Conservation (phyloP, 306 rosid genomes). For the Cucumis melo region DNA sequence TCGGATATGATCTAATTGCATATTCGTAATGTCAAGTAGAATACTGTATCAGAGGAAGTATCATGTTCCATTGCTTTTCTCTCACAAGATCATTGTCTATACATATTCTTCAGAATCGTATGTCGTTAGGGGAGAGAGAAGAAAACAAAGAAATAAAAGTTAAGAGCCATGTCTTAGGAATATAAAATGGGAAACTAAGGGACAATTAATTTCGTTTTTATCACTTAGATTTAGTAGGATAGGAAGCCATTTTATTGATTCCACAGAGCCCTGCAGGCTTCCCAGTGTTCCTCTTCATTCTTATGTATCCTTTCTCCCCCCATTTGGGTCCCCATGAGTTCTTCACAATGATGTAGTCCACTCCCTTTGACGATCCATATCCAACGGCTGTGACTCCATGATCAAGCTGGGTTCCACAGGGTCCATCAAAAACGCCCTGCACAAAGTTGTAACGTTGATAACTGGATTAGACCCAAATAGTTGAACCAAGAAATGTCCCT, state of each 20-base stretch:
- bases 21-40: background rate
- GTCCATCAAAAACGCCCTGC: slow-evolving; percentile 57
- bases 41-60: background rate
- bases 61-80: background rate
- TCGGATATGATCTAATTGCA: background rate
- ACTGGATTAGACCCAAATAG: background rate
- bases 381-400: slow-evolving; percentile 76
- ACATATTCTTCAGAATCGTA: background rate
- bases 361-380: slow-evolving; percentile 43
- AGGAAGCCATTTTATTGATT: slow-evolving; percentile 58
- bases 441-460: background rate
- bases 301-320: slow-evolving; percentile 60
- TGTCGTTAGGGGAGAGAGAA: background rate
- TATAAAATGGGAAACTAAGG: background rate
- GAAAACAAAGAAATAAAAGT: background rate
- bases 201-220: background rate
- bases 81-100: background rate
- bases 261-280: slow-evolving; percentile 51
- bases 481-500: background rate
- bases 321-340: slow-evolving; percentile 67
- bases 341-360: slow-evolving; percentile 43
- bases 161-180: background rate
- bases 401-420: slow-evolving; percentile 49
- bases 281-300: slow-evolving; percentile 45
- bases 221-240: slow-evolving; percentile 42